Conservation (phyloP, 768 basidiomycete species). For the Termitomyces sp. region DNA sequence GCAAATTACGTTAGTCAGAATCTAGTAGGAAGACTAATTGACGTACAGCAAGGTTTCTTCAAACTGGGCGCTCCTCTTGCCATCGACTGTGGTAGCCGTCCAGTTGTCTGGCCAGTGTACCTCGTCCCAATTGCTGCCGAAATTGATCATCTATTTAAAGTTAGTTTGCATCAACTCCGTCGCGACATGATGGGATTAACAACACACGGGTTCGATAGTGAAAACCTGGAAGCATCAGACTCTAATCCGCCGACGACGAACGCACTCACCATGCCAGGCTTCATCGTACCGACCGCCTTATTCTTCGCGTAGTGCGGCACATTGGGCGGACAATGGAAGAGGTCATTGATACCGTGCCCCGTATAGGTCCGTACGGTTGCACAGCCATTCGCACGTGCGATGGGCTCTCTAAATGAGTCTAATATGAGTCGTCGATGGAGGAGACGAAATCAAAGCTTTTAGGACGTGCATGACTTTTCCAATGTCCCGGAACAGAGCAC, state of each 20-base stretch:
- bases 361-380: slow-evolving; percentile 90
- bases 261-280: slow-evolving; percentile 79
- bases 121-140: slow-evolving; percentile 71
- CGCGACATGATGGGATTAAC: too few species aligned
- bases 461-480: slow-evolving; percentile 78
- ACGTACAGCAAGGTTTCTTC: slow-evolving; percentile 94
- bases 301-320: slow-evolving; percentile 95
- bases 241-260: background rate
- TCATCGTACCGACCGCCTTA: slow-evolving; percentile 91
- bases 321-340: slow-evolving; percentile 84
- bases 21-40: background rate
- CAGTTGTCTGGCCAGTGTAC: slow-evolving; percentile 93
- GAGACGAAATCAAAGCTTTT: background rate
- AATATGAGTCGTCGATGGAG: background rate
- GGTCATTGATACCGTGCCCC: slow-evolving; percentile 83
- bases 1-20: slow-evolving; percentile 5
- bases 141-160: slow-evolving; percentile 83
- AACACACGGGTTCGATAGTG: slow-evolving; percentile 72
- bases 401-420: slow-evolving; percentile 56
- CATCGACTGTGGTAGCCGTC: slow-evolving; percentile 93
- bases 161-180: background rate
- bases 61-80: slow-evolving; percentile 90
- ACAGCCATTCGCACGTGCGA: slow-evolving; percentile 79
- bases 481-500: slow-evolving; percentile 81
- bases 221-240: slow-evolving; percentile 33